Base-by-base conservation (phyloP, 1,284 basidiomycete species). In the Ganoderma leucocontextum region DNA sequence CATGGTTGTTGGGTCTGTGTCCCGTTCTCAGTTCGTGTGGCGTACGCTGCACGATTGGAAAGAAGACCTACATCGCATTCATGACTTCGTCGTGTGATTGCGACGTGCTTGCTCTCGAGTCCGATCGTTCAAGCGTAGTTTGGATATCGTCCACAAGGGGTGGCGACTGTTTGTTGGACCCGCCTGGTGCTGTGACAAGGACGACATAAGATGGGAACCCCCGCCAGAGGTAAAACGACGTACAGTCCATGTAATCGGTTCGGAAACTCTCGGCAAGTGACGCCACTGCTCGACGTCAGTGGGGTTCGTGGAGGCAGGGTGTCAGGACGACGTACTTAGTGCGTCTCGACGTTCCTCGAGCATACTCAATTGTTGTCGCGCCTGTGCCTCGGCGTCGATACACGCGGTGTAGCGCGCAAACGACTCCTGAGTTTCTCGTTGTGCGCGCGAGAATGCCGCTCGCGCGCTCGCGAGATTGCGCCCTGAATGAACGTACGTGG, bases 321-420 rank as follows among this genome's bases (percentile, higher is more conserved):
- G 52, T 25, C 10, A 13, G 33, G 25, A 38, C 25, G 29, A 79
- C 83, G 77, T 78, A 92, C 91, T 88, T 73, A 92, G 84, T 72
- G 89, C 87, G 73, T 92, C 91, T 67, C 90, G 85, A 63, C 89
- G 87, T 77, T 90, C 90, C 75, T 93, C 91, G 59, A 87, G 87
- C 67, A 86, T 81, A 15, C 79, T 80, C 9, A 92, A 87, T 68
- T 90, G 87, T 69, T 88, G 86, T 71, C 87, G 83, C 38, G 91
- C 89, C 75, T 87, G 87, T 55, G 83, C 82, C 76, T 93, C 91
- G 8, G 86, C 81, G 71, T 93, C 91, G 17, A 92, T 80, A 77
- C 88, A 91, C 12, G 87, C 82, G 17, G 86, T 91, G 75, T 93
- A 93, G 67, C 86, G 81, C 73, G 87, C 82, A 75, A 91, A 91